Evolutionary conservation across 1,139 yeast species (phyloP).

Genomic region (Suhomyces ambrosiae): DNA sequence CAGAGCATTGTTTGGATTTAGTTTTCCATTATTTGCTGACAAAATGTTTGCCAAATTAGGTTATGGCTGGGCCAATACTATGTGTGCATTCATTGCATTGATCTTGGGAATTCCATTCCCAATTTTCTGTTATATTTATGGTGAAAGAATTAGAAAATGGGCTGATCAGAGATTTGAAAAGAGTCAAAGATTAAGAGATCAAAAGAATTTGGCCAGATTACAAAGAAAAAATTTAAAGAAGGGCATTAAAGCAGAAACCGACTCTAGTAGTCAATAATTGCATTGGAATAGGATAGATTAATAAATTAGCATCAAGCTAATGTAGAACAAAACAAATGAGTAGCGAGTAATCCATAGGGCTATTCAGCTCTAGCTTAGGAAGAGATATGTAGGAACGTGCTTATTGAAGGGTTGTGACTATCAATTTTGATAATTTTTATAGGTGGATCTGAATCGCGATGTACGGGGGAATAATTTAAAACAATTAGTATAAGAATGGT

Average conservation of each 20-base stretch:
- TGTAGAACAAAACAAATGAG: too few relatives aligned
- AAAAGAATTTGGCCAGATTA: slow-evolving; percentile 35
- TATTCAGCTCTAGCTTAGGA: too few relatives aligned
- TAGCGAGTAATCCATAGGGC: too few relatives aligned
- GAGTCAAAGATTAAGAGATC: slow-evolving; percentile 36
- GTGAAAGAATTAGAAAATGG: slow-evolving; percentile 41
- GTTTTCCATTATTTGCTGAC: slow-evolving; percentile 46
- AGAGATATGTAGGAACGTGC: too few relatives aligned
- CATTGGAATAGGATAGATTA: neutral
- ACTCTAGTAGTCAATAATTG: slow-evolving; percentile 6
- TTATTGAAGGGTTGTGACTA: too few relatives aligned
- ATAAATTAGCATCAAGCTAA: slow-evolving; percentile 1
- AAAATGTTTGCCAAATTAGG: slow-evolving; percentile 42
- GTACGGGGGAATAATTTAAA: too few relatives aligned
- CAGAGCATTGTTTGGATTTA: slow-evolving; percentile 45
- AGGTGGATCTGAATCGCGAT: too few relatives aligned
- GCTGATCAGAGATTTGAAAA: slow-evolving; percentile 39
- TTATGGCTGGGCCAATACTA: slow-evolving; percentile 51
- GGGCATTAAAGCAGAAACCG: slow-evolving; percentile 1
- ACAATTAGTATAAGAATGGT: too few relatives aligned
- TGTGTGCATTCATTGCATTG: slow-evolving; percentile 45
- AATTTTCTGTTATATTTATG: slow-evolving; percentile 41
- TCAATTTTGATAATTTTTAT: too few relatives aligned
- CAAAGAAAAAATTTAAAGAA: slow-evolving; percentile 13
- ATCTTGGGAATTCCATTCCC: slow-evolving; percentile 49